Evolutionary conservation across 306 rosid genomes (phyloP), one percentile per base, ranked within the genome.

Genomic region (Inga oerstediana): DNA sequence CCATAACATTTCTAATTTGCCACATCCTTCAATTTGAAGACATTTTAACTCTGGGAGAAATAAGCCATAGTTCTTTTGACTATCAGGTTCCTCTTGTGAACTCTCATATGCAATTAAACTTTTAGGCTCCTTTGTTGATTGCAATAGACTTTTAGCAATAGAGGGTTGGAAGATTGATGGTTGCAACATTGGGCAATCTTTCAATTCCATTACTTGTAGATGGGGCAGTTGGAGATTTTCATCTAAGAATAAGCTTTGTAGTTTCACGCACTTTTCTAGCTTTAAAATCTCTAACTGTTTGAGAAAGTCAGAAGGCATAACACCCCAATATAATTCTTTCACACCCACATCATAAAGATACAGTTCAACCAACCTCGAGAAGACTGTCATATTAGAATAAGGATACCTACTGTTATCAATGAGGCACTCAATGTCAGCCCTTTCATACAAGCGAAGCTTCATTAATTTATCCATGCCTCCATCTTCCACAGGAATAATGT

Each of bases 401-500:
- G 1, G 44, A 41, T 3, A 8, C 1, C 9, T n/a, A 3, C 32
- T 58, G 0, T 1, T 58, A 19, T 58, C 32, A 9, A 58, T 22
- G 3, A 58, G 65, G 65, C 19, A 72, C 24, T 81, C 51, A 32
- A 81, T 64, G 2, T 54, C 44, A 2, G 12, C 8, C 41, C 46
- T 43, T 56, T 8, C 0, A 4, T 30, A 0, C 20, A 77, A 24
- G 10, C 0, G 0, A 22, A 77, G 48, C n/a, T 51, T 27, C 2
- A n/a, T 32, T 35, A 67, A 73, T 16, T 74, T 52, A 65, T 12
- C 17, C 83, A 43, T 64, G 20, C 65, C 66, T 39, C 24, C 75
- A 35, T 45, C 75, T 68, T 35, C 49, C 19, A 41, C 4, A 46
- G 54, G 66, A 81, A 76, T 35, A 52, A 81, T 43, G 69, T 49